Conservation (phyloP, 192 early-diverging fungal species). For the Coemansia sp. region DNA sequence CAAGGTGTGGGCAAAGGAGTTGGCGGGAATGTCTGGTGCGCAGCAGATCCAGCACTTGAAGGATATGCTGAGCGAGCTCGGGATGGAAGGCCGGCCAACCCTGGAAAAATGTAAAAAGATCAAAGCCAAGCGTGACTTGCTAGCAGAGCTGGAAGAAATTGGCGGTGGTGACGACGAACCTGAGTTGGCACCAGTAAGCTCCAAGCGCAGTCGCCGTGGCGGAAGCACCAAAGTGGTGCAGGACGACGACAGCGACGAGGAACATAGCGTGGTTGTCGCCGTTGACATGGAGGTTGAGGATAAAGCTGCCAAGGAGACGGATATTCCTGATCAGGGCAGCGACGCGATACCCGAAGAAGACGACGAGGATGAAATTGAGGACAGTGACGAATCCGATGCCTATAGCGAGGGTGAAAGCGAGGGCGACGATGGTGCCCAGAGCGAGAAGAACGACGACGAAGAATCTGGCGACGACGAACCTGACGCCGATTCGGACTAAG, state of each 20-base stretch:
- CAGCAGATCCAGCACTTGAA: constrained; percentile 54
- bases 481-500: neutral
- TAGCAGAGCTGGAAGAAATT: constrained; percentile 56
- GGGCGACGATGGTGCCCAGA: constrained; percentile 15
- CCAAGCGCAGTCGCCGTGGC: constrained; percentile 25
- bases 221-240: constrained; percentile 5
- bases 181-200: neutral
- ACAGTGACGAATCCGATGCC: constrained; percentile 12
- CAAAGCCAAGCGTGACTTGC: constrained; percentile 56
- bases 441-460: constrained; percentile 10
- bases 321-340: neutral
- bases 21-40: constrained; percentile 38
- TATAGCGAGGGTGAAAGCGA: constrained; percentile 25
- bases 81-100: constrained; percentile 58
- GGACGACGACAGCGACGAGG: constrained; percentile 14
- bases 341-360: constrained; percentile 3
- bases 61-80: constrained; percentile 43
- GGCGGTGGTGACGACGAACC: constrained; percentile 27
- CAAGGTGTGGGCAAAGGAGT: constrained; percentile 55
- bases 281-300: neutral
- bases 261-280: neutral
- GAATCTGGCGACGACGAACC: constrained; percentile 1
- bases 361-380: constrained; percentile 6
- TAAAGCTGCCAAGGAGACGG: neutral
- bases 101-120: constrained; percentile 60